Evolutionary conservation across 163 green algal species (phyloP).

Genomic region (Volvox carteri): DNA sequence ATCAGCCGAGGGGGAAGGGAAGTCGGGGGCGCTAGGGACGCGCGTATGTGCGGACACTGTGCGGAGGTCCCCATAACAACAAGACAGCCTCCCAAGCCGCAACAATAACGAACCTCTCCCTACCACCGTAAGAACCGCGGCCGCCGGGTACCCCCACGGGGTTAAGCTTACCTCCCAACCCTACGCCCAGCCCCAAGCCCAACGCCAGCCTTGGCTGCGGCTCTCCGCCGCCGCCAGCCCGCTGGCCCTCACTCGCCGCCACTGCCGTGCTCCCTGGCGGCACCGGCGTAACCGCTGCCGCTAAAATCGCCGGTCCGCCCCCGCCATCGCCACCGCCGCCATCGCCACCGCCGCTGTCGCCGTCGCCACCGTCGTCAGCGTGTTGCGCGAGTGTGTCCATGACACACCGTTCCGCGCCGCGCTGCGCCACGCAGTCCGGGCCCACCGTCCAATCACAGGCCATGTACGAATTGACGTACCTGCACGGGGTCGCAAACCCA

Average conservation of each 20-base stretch:
- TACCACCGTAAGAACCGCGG: no score
- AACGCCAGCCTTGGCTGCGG: conserved; percentile 12
- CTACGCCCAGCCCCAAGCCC: conserved; percentile 7
- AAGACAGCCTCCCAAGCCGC: no score
- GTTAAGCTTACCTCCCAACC: conserved; percentile 2
- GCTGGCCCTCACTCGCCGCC: no score
- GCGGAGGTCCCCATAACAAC: no score
- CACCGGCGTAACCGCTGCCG: not conserved
- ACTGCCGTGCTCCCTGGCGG: not conserved
- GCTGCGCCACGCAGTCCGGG: not conserved
- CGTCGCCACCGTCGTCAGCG: not conserved
- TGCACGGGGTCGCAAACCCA: not conserved
- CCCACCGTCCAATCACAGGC: conserved; percentile 5
- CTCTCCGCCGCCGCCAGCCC: not conserved
- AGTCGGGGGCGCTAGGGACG: no score
- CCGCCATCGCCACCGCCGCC: no score
- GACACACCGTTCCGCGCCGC: conserved; percentile 24
- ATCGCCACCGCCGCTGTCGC: not conserved
- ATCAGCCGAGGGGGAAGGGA: no score
- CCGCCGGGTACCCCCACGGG: no score
- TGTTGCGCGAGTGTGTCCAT: not conserved
- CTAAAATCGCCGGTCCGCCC: not conserved
- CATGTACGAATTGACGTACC: not conserved
- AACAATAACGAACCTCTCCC: no score
- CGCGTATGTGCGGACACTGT: no score